A percentile compares a stretch with the other conserved stretches of the same genome.
phyloP scores from a whole-genome alignment of 192 early-diverging fungal species.

The Podila minutissima region DNA sequence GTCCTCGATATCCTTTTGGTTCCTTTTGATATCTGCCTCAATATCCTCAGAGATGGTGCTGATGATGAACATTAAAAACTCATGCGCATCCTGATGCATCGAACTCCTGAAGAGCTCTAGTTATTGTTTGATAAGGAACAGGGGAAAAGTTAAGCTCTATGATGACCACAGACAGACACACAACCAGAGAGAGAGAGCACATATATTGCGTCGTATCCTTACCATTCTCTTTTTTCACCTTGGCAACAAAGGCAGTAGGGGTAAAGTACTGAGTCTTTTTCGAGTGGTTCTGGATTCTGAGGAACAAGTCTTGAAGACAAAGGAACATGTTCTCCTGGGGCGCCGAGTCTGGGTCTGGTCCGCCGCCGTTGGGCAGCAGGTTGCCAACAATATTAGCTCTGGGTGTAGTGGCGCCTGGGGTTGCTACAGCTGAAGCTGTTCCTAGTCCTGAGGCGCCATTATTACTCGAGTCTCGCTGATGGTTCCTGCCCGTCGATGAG shows the following conservation, averaged over 20 bases:
- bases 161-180: no score
- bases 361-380: slow-evolving; percentile 52
- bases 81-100: slow-evolving; percentile 98
- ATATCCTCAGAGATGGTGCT: slow-evolving; percentile 94
- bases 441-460: slow-evolving; percentile 15
- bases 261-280: slow-evolving; percentile 86
- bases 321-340: slow-evolving; percentile 88
- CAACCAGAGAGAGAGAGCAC: no score
- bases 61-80: slow-evolving; percentile 94
- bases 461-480: slow-evolving; percentile 25
- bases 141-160: neutral
- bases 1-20: slow-evolving; percentile 37
- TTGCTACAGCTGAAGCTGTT: slow-evolving; percentile 1
- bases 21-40: slow-evolving; percentile 69
- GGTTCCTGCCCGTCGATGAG: slow-evolving; percentile 11
- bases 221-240: slow-evolving; percentile 95
- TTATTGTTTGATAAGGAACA: slow-evolving; percentile 8
- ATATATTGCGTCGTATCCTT: slow-evolving; percentile 2
- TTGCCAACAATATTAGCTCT: slow-evolving; percentile 35
- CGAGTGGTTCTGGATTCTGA: slow-evolving; percentile 81
- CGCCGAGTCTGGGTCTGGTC: slow-evolving; percentile 53
- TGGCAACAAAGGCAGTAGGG: slow-evolving; percentile 86
- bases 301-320: slow-evolving; percentile 87
- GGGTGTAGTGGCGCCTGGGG: slow-evolving; percentile 6
- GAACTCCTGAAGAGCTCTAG: slow-evolving; percentile 92